Evolutionary conservation across 768 basidiomycete genomes (phyloP).

Genomic region (Lactarius tabidus): DNA sequence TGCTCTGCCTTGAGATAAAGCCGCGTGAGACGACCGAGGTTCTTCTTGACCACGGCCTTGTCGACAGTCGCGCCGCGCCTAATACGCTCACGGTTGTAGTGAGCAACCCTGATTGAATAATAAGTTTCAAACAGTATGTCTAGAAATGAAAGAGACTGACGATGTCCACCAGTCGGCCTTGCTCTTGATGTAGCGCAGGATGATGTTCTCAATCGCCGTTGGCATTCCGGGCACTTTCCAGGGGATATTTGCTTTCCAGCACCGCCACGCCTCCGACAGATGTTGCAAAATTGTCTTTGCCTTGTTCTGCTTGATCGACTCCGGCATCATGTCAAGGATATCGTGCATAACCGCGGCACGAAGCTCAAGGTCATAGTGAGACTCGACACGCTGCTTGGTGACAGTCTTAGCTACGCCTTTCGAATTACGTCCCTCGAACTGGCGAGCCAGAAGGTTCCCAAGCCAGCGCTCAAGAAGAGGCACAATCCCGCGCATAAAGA

Average conservation of each 20-base stretch:
- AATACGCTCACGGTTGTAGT: constrained; percentile 97
- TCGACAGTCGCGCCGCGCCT: constrained; percentile 95
- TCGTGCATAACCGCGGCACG: constrained; percentile 99
- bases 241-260: constrained; percentile 96
- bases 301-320: constrained; percentile 98
- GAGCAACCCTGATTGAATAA: constrained; percentile 62
- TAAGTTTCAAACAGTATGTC: constrained; percentile 2
- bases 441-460: constrained; percentile 93
- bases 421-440: constrained; percentile 97
- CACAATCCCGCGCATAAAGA: constrained; percentile 99
- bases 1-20: constrained; percentile 98
- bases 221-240: constrained; percentile 99
- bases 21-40: constrained; percentile 94
- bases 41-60: constrained; percentile 99
- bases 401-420: constrained; percentile 97
- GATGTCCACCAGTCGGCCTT: constrained; percentile 99
- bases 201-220: constrained; percentile 98
- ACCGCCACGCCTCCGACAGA: constrained; percentile 97
- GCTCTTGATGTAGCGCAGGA: constrained; percentile 97
- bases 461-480: constrained; percentile 96
- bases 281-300: constrained; percentile 99
- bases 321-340: constrained; percentile 99
- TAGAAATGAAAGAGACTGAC: constrained; percentile 38
- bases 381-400: constrained; percentile 98
- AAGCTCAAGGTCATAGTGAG: constrained; percentile 95